These are phyloP conservation scores for Fusarium chaquense DNA, from an alignment of 2,329 filamentous ascomycete genomes.

Conservation along the genomic window DNA sequence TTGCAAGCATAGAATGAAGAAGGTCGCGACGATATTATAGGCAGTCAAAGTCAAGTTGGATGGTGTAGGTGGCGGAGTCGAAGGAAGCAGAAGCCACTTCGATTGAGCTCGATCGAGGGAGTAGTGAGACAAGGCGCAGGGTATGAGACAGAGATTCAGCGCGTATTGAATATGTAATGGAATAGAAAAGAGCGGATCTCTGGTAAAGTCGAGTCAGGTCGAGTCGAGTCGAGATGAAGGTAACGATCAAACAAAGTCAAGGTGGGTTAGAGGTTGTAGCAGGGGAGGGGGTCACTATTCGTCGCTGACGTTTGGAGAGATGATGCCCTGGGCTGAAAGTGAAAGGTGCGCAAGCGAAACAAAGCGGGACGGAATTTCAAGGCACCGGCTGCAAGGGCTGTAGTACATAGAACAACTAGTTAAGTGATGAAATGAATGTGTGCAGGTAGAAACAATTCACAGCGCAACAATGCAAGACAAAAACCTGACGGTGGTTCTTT, in stretches of 20 bases:
- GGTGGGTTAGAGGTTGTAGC: conserved; percentile 15
- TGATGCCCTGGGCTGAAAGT: conserved; percentile 33
- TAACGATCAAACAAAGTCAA: not conserved
- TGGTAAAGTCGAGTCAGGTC: not conserved
- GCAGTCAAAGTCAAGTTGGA: conserved; percentile 5
- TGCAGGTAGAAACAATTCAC: not conserved
- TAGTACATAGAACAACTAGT: not conserved
- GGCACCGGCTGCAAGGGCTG: conserved; percentile 40
- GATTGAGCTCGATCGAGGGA: conserved; percentile 25
- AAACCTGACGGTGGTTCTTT: not conserved
- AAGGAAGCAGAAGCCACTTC: conserved; percentile 32
- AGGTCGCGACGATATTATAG: conserved; percentile 2
- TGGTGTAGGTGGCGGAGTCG: conserved; percentile 26
- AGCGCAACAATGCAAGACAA: conserved; percentile 16
- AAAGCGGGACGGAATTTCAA: conserved; percentile 50
- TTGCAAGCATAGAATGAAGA: conserved; percentile 27
- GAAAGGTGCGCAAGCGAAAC: conserved; percentile 10
- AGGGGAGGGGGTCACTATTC: conserved; percentile 31
- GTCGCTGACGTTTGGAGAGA: conserved; percentile 39
- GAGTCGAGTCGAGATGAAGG: not conserved
- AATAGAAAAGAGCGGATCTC: not conserved
- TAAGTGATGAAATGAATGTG: not conserved
- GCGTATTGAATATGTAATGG: not conserved
- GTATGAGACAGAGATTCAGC: not conserved
- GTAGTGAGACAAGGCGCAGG: conserved; percentile 33